Base-by-base conservation (phyloP, 2,329 filamentous ascomycete genomes). In the Akanthomyces uredinophilus region DNA sequence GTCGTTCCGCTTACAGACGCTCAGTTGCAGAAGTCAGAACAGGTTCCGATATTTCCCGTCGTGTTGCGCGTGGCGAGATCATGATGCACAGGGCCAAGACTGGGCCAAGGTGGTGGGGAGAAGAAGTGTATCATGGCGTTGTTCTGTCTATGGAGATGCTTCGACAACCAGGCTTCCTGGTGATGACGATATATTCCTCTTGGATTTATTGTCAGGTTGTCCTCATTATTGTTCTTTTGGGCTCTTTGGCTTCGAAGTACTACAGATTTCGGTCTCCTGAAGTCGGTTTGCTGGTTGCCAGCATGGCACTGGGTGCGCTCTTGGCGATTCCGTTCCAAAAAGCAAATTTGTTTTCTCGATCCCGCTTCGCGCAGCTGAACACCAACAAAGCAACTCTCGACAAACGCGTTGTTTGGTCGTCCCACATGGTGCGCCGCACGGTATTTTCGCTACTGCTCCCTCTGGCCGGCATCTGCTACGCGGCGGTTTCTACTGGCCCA, bases 121-220 rank as follows among this genome's bases (percentile, higher is more conserved):
- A 93, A 71, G 90, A 93, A 71, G 82, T 91, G 24, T 85, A 85
- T 72, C 89, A 90, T 50, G 90, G 89, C 11, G 69, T 90, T 22
- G 77, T 84, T 20, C 78, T 94, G 50, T 87, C 83, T 53, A 71
- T 83, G 22, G 84, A 87, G 68, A 92, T 93, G 89, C 77, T 91
- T 56, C 83, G 82, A 43, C 90, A 93, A 70, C 83, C 87, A 4
- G 90, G 90, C 0, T 93, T 92, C 70, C 73, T 85, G n/a, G 74
- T 91, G 35, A 78, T 93, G 69, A 83, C 88, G 1, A 64, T 90
- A n/a, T 93, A 93, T 72, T 78, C 87, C 16, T 87, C 83, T 7
- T 93, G 90, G 90, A 89, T 92, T 51, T 91, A 92, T 71, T 88
- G 87, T 2, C 87, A 92, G 68, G 81, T 91, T 2, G 87, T 91